phyloP scores from a whole-genome alignment of 2,329 filamentous ascomycete species.

The Exophiala viscosa region DNA sequence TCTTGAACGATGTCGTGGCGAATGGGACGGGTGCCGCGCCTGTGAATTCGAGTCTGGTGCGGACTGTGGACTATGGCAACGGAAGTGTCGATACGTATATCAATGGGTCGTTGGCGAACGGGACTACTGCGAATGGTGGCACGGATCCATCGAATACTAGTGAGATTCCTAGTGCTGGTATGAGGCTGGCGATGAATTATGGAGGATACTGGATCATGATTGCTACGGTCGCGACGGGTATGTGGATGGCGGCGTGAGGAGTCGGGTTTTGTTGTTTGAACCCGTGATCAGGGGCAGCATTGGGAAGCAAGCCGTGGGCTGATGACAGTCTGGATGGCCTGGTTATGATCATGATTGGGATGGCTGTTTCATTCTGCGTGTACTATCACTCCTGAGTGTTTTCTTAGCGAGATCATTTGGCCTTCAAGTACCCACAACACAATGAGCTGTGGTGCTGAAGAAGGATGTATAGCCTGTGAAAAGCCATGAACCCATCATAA shows the following conservation, averaged over 20 bases:
- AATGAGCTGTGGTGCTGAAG: no score
- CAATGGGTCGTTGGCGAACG: slow-evolving; percentile 46
- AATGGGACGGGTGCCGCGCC: slow-evolving; percentile 35
- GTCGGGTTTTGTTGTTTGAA: no score
- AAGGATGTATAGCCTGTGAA: no score
- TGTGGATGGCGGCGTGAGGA: slow-evolving; percentile 16
- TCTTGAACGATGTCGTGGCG: slow-evolving; percentile 41
- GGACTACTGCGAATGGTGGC: slow-evolving; percentile 37
- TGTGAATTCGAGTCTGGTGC: slow-evolving; percentile 38
- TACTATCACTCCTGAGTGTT: background rate
- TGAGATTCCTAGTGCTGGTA: slow-evolving; percentile 20
- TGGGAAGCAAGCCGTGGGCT: no score
- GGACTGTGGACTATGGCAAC: slow-evolving; percentile 39
- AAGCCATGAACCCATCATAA: no score
- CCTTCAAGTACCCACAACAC: no score
- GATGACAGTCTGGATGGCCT: no score
- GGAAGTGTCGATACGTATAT: slow-evolving; percentile 45
- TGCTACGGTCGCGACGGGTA: slow-evolving; percentile 32
- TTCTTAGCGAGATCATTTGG: no score
- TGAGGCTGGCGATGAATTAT: slow-evolving; percentile 29
- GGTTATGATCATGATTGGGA: no score
- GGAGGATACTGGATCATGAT: slow-evolving; percentile 44
- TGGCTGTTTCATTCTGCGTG: background rate
- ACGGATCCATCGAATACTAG: slow-evolving; percentile 29
- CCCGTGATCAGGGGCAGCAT: no score